These are phyloP conservation scores for Penicillium sp. DNA, from an alignment of 2,329 filamentous ascomycete genomes.

Conservation along the genomic window DNA sequence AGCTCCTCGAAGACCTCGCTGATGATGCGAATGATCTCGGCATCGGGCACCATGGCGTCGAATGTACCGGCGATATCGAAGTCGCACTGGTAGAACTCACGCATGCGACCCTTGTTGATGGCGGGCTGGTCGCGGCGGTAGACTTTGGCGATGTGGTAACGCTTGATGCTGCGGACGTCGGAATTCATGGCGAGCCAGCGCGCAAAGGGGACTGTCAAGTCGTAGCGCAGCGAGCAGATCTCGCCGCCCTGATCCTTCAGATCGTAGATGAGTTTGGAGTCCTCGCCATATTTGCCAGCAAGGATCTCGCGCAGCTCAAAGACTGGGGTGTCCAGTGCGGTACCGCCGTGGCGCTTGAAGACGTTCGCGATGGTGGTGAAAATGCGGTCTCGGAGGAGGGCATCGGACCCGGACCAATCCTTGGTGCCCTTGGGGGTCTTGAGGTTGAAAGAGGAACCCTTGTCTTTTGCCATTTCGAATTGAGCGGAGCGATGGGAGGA, in stretches of 20 bases:
- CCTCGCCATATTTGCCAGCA: conserved; percentile 86
- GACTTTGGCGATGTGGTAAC: conserved; percentile 94
- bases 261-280: conserved; percentile 89
- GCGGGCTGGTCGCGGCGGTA: conserved; percentile 78
- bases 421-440: conserved; percentile 91
- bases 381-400: conserved; percentile 77
- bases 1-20: conserved; percentile 81
- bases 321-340: conserved; percentile 75
- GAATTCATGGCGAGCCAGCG: conserved; percentile 92
- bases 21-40: conserved; percentile 80
- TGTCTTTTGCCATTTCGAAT: conserved; percentile 37
- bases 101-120: conserved; percentile 87
- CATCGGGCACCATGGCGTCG: conserved; percentile 89
- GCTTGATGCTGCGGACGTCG: conserved; percentile 77
- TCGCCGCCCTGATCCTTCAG: conserved; percentile 85
- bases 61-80: conserved; percentile 88
- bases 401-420: conserved; percentile 77
- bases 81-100: conserved; percentile 97
- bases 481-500: conserved; percentile 15
- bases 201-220: conserved; percentile 85
- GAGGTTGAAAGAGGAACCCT: conserved; percentile 58
- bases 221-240: conserved; percentile 79
- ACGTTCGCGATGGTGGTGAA: conserved; percentile 72
- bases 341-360: conserved; percentile 80
- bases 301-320: conserved; percentile 87